Base-by-base conservation (phyloP, 2,329 filamentous ascomycete species). In the Kalmusia sp. region DNA sequence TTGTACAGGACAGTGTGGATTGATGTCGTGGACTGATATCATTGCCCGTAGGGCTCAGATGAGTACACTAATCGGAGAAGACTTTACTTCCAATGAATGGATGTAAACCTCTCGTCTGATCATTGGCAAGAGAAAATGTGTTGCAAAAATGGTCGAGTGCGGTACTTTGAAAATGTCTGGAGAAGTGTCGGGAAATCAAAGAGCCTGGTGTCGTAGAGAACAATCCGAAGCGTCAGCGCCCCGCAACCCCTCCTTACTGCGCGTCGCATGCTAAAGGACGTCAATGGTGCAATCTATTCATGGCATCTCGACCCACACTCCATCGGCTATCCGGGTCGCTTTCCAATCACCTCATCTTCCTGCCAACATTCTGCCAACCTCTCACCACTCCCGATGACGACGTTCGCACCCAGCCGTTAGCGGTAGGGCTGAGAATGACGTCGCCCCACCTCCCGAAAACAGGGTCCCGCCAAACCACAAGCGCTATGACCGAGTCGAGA, bases 371-470 rank as follows among this genome's bases (percentile, higher is more conserved):
- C 19, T 19, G 14, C 21, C 21, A 28, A 14, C 14, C 41, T 24
- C 24, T 31, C n/a, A 5, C 8, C 21, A 35, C 22, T 3, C 25
- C 24, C 33, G 40, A 51, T 51, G 33, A 51, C 49, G 40, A 39
- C 11, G 49, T 22, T 51, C 33, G 40, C 28, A 25, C n/a, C 6
- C 19, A 14, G 27, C 19, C 43, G 25, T 40, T 46, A 45, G 28
- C 41, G 28, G 27, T 49, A 46, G 51, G 44, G 38, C 44, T 53
- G 51, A 49, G 38, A 3, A 47, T 52, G 50, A 52, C 44, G 33
- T 52, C 41, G 27, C 3, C 9, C 40, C 33, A 27, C 9, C 12
- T 24, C 31, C n/a, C 33, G 12, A 27, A 41, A 47, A 27, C 47
- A 55, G 52, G 52, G 52, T 55, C 52, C 48, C 43, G 30, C 21